Percentiles rank a stretch among this genome's conserved stretches.
Conservation (phyloP, 768 basidiomycete species). For the Leccinum boreale region DNA sequence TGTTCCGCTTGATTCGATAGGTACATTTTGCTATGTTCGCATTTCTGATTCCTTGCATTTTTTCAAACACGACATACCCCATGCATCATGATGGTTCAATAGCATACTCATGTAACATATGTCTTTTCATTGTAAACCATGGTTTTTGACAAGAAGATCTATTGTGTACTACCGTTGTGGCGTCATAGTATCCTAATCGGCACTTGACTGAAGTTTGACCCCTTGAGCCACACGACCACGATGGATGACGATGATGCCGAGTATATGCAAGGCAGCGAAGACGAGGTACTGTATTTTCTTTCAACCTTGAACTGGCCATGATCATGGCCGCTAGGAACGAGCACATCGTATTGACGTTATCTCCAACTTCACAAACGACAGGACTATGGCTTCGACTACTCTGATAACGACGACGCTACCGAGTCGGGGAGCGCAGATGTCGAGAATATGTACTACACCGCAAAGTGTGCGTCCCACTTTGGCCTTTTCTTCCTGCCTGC, state of each 20-base stretch:
- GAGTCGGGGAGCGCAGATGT: constrained; percentile 82
- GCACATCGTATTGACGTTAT: constrained; percentile 1
- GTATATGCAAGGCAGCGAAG: constrained; percentile 88
- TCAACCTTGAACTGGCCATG: not conserved
- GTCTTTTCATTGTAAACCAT: not conserved
- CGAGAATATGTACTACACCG: constrained; percentile 98
- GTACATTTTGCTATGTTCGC: not conserved
- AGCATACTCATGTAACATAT: constrained; percentile 22
- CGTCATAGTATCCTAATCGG: not conserved
- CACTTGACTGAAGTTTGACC: constrained; percentile 2
- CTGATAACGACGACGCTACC: constrained; percentile 82
- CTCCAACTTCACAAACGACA: constrained; percentile 28
- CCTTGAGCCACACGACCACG: constrained; percentile 7
- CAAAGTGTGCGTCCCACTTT: constrained; percentile 68
- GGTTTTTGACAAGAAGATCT: not conserved
- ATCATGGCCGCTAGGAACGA: constrained; percentile 1
- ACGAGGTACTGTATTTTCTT: constrained; percentile 54
- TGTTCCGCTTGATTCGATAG: not conserved
- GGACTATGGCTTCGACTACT: constrained; percentile 98
- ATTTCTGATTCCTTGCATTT: constrained; percentile 15
- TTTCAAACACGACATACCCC: constrained; percentile 15
- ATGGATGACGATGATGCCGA: constrained; percentile 96
- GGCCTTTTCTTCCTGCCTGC: not conserved
- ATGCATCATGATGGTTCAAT: constrained; percentile 23
- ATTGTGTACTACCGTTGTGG: not conserved